These are phyloP conservation scores for Bisporella sp. DNA, from an alignment of 2,329 filamentous ascomycete species.

Conservation along the genomic window DNA sequence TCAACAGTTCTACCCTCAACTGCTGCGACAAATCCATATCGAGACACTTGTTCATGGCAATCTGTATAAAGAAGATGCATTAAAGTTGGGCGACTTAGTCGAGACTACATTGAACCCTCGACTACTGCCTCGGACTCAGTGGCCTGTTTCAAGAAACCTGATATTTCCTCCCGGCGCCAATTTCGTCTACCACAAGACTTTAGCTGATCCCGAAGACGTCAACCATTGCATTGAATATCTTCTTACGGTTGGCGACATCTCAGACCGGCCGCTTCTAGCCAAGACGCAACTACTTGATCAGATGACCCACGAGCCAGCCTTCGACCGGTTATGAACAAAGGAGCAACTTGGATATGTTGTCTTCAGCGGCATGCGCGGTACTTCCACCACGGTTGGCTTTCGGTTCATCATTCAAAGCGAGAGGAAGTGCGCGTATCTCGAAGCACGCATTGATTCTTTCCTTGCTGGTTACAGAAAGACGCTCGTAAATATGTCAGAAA, in stretches of 20 bases:
- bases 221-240: constrained; percentile 81
- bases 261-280: constrained; percentile 63
- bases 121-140: constrained; percentile 69
- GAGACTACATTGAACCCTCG: constrained; percentile 72
- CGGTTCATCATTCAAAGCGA: constrained; percentile 86
- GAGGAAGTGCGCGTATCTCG: too few species aligned
- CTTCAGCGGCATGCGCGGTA: too few species aligned
- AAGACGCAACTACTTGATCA: too few species aligned
- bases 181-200: constrained; percentile 70
- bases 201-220: constrained; percentile 84
- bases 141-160: constrained; percentile 71
- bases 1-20: too few species aligned
- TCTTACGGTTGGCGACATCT: constrained; percentile 61
- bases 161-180: constrained; percentile 75
- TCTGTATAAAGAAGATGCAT: too few species aligned
- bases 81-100: constrained; percentile 77
- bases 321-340: too few species aligned
- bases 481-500: constrained; percentile 68
- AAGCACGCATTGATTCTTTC: too few species aligned
- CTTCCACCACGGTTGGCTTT: constrained; percentile 73
- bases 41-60: too few species aligned
- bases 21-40: too few species aligned
- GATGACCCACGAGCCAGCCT: too few species aligned
- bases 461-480: constrained; percentile 58
- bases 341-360: too few species aligned